phyloP scores from a whole-genome alignment of 2,329 filamentous ascomycete genomes.

The Fusarium devonianum region DNA sequence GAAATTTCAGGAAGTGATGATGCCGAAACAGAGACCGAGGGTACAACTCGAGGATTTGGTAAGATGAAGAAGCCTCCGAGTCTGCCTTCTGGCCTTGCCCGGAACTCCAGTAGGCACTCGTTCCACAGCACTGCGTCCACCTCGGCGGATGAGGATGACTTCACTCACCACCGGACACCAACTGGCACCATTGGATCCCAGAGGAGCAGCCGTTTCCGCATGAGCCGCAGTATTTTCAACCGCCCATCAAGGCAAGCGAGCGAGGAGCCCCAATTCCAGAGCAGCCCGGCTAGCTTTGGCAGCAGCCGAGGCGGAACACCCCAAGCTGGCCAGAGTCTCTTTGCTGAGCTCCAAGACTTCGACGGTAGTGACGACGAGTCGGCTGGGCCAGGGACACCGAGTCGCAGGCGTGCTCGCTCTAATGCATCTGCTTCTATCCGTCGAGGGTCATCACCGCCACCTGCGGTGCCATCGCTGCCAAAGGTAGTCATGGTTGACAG shows the following conservation, averaged over 20 bases:
- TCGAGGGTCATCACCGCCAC: conserved; percentile 54
- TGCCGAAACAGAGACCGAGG: conserved; percentile 91
- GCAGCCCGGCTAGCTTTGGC: conserved; percentile 66
- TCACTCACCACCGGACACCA: conserved; percentile 66
- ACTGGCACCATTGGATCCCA: conserved; percentile 66
- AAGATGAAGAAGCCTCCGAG: conserved; percentile 53
- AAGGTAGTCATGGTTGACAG: conserved; percentile 66
- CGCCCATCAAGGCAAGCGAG: conserved; percentile 68
- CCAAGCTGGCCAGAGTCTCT: conserved; percentile 76
- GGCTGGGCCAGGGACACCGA: conserved; percentile 62
- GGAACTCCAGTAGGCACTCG: conserved; percentile 67
- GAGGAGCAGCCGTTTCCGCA: conserved; percentile 72
- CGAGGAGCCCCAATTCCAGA: conserved; percentile 64
- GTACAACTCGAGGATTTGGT: conserved; percentile 54
- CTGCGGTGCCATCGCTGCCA: conserved; percentile 58
- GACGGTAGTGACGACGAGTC: conserved; percentile 78
- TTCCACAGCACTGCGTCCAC: conserved; percentile 90
- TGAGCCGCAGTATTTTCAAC: conserved; percentile 67
- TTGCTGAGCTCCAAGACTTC: conserved; percentile 87
- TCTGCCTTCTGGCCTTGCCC: conserved; percentile 47
- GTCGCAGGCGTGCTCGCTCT: conserved; percentile 56
- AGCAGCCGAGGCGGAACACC: conserved; percentile 60
- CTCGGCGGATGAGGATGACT: conserved; percentile 76
- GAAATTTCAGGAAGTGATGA: conserved; percentile 78
- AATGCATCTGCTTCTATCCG: conserved; percentile 58